Conservation (phyloP, 208 protist species). For the Trypanosoma avium region DNA sequence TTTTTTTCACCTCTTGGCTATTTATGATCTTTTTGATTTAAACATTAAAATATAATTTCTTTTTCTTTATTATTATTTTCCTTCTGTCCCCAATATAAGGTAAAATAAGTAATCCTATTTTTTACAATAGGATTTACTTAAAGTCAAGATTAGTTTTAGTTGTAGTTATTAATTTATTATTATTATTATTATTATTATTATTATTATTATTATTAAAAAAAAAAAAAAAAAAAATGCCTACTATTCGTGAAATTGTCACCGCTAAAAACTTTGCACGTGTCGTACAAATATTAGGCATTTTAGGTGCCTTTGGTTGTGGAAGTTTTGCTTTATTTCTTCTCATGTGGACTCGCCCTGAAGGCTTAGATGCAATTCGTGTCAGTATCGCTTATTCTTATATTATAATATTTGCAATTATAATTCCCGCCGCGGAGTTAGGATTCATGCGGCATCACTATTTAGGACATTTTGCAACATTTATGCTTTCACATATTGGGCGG, state of each 20-base stretch:
- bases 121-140: too few relatives aligned
- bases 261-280: conserved; percentile 2
- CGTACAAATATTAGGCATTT: conserved; percentile 41
- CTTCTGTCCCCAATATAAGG: too few relatives aligned
- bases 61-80: too few relatives aligned
- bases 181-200: not conserved
- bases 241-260: not conserved
- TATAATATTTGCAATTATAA: conserved; percentile 46
- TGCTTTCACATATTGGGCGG: conserved; percentile 50
- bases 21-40: too few relatives aligned
- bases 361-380: conserved; percentile 28
- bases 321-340: conserved; percentile 56
- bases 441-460: conserved; percentile 55
- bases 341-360: conserved; percentile 27
- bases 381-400: conserved; percentile 55
- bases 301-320: conserved; percentile 56
- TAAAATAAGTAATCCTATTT: too few relatives aligned
- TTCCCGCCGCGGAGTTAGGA: conserved; percentile 56
- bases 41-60: too few relatives aligned
- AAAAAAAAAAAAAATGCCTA: not conserved
- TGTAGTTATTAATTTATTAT: too few relatives aligned
- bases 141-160: too few relatives aligned
- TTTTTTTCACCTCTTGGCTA: too few relatives aligned
- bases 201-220: not conserved
- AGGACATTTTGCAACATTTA: conserved; percentile 42